phyloP scores from a whole-genome alignment of 129 eudicot genomes.

The Heracleum sosnowskyi region DNA sequence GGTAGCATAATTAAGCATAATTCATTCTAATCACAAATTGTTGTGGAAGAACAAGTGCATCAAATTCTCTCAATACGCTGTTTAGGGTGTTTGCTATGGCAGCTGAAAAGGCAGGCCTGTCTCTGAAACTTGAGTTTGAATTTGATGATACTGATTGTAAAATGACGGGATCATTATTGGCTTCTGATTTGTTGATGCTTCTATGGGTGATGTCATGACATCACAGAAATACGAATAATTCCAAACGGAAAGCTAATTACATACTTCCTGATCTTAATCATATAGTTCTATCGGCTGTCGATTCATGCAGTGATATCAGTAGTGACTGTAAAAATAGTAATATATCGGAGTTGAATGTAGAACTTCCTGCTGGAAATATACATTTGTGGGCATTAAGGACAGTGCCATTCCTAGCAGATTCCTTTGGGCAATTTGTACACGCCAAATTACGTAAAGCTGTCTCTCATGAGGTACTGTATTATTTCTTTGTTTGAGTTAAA shows the following conservation, averaged over 20 bases:
- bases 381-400: constrained; percentile 73
- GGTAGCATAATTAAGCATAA: no score
- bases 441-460: constrained; percentile 43
- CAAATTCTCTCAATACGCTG: constrained; percentile 38
- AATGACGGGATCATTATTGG: constrained; percentile 51
- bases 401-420: constrained; percentile 72
- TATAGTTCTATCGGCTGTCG: constrained; percentile 63
- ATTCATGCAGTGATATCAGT: constrained; percentile 40
- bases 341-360: constrained; percentile 30
- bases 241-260: constrained; percentile 14
- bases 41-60: constrained; percentile 63
- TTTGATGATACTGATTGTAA: constrained; percentile 56
- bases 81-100: constrained; percentile 41
- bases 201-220: constrained; percentile 66
- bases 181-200: constrained; percentile 58
- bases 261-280: constrained; percentile 63
- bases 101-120: constrained; percentile 48
- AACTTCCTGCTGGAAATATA: constrained; percentile 55
- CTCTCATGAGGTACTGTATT: constrained; percentile 39
- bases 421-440: constrained; percentile 53
- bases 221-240: constrained; percentile 21
- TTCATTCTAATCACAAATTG: constrained; percentile 36
- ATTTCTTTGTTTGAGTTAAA: not conserved
- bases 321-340: constrained; percentile 30
- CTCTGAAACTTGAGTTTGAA: constrained; percentile 51